Percentiles rank a stretch among this genome's conserved stretches.
phyloP scores from a whole-genome alignment of 805 yeast species.

The Debaryomyces tyrocola region DNA sequence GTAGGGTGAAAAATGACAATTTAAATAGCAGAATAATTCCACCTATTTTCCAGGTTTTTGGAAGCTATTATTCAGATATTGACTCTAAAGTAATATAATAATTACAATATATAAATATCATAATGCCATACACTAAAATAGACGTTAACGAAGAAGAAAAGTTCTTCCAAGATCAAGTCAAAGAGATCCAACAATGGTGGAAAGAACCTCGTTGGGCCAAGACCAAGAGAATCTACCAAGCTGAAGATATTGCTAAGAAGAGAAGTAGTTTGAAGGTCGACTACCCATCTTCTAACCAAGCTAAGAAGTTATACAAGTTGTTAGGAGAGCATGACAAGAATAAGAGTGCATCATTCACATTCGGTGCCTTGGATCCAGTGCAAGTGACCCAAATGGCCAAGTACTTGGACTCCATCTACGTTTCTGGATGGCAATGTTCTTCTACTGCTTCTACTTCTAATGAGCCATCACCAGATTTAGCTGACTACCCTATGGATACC shows the following conservation, averaged over 20 bases:
- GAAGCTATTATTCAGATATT: not conserved
- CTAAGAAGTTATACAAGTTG: constrained; percentile 75
- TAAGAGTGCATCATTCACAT: constrained; percentile 80
- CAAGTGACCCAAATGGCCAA: constrained; percentile 97
- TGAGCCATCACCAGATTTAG: constrained; percentile 97
- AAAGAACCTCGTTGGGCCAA: constrained; percentile 85
- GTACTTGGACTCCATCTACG: constrained; percentile 88
- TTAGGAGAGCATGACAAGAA: constrained; percentile 70
- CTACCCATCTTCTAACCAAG: constrained; percentile 76
- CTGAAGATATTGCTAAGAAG: constrained; percentile 86
- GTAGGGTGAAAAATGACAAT: constrained; percentile 2
- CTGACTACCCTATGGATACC: constrained; percentile 98
- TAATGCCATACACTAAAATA: constrained; percentile 56
- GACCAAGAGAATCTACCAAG: constrained; percentile 83
- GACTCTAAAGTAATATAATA: not conserved
- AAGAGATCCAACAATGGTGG: constrained; percentile 88
- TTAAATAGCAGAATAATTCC: not conserved
- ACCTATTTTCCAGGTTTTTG: not conserved
- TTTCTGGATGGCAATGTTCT: constrained; percentile 98
- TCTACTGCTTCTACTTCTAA: constrained; percentile 96
- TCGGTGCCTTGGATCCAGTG: constrained; percentile 95
- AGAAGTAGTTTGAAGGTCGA: constrained; percentile 75
- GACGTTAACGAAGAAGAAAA: constrained; percentile 62
- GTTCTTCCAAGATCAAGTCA: constrained; percentile 65
- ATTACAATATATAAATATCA: not conserved